Percentiles rank a stretch among this genome's conserved stretches.
Evolutionary conservation across 768 basidiomycete genomes (phyloP).

Genomic region (Mycena galopus): DNA sequence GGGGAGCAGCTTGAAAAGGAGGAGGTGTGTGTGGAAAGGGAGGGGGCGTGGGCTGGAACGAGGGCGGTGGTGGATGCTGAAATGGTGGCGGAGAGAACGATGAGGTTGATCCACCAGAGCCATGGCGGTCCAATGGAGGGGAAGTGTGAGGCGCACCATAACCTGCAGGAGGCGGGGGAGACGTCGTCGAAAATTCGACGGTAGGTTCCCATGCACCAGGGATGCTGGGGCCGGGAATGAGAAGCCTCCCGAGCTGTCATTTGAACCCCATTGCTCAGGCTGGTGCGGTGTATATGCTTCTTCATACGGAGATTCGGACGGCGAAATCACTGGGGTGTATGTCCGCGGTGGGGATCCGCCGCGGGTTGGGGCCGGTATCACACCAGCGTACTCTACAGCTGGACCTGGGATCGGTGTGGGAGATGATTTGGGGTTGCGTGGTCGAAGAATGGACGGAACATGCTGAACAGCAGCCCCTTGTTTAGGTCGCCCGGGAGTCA

Average conservation of each 20-base stretch:
- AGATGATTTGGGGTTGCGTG: slow-evolving; percentile 47
- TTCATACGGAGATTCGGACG: slow-evolving; percentile 18
- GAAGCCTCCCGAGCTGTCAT: slow-evolving; percentile 34
- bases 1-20: slow-evolving; percentile 32
- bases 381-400: slow-evolving; percentile 31
- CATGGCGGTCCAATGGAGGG: slow-evolving; percentile 10
- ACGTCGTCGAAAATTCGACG: slow-evolving; percentile 15
- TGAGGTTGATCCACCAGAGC: slow-evolving; percentile 23
- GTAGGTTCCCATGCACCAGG: slow-evolving; percentile 24
- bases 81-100: slow-evolving; percentile 21
- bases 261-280: slow-evolving; percentile 17
- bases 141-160: background rate
- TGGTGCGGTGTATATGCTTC: slow-evolving; percentile 16
- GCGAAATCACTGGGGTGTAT: slow-evolving; percentile 30
- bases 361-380: slow-evolving; percentile 22
- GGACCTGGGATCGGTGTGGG: slow-evolving; percentile 39
- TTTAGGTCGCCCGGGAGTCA: slow-evolving; percentile 39
- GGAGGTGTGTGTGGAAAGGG: slow-evolving; percentile 25
- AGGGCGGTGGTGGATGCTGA: slow-evolving; percentile 25
- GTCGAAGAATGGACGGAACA: slow-evolving; percentile 59
- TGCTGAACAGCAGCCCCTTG: slow-evolving; percentile 39
- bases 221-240: slow-evolving; percentile 50
- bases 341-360: slow-evolving; percentile 15
- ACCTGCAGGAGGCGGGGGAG: slow-evolving; percentile 29
- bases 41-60: slow-evolving; percentile 33